Percentiles rank a stretch among this genome's conserved stretches.
These are phyloP conservation scores for Conringia planisiliqua DNA, from an alignment of 345 rosid genomes.

Conservation along the genomic window DNA sequence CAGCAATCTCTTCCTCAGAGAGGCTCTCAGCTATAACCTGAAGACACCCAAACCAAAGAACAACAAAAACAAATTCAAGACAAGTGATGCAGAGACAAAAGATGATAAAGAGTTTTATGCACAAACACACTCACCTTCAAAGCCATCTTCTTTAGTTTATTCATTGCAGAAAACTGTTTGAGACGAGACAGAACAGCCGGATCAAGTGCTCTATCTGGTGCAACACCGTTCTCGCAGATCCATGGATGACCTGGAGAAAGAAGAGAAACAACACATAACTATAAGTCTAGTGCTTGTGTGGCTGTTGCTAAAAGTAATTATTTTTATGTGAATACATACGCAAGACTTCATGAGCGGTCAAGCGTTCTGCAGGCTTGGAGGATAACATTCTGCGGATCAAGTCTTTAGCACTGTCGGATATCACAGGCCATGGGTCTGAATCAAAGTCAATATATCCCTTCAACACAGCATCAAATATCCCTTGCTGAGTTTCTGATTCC, in stretches of 20 bases:
- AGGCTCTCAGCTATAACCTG: slow-evolving; percentile 99
- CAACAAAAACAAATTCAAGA: slow-evolving; percentile 7
- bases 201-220: slow-evolving; percentile 92
- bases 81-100: not conserved
- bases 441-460: slow-evolving; percentile 92
- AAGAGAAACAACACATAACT: not conserved
- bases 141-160: slow-evolving; percentile 98
- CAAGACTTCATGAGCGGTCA: slow-evolving; percentile 95
- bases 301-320: not conserved
- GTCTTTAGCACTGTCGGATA: slow-evolving; percentile 88
- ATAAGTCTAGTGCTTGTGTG: not conserved
- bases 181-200: slow-evolving; percentile 96
- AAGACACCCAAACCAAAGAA: slow-evolving; percentile 11
- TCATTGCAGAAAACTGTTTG: slow-evolving; percentile 98
- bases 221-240: slow-evolving; percentile 97
- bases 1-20: slow-evolving; percentile 98
- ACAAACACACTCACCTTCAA: slow-evolving; percentile 53
- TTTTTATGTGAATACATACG: slow-evolving; percentile 46
- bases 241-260: slow-evolving; percentile 81
- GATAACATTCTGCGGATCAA: slow-evolving; percentile 79
- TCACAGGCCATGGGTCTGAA: slow-evolving; percentile 95
- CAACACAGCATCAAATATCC: slow-evolving; percentile 97
- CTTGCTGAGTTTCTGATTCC: slow-evolving; percentile 82
- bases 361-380: slow-evolving; percentile 66
- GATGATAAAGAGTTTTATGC: not conserved